Evolutionary conservation across 2,329 filamentous ascomycete genomes (phyloP), one percentile per base, ranked within the genome.

Genomic region (Colletotrichum liriopes): DNA sequence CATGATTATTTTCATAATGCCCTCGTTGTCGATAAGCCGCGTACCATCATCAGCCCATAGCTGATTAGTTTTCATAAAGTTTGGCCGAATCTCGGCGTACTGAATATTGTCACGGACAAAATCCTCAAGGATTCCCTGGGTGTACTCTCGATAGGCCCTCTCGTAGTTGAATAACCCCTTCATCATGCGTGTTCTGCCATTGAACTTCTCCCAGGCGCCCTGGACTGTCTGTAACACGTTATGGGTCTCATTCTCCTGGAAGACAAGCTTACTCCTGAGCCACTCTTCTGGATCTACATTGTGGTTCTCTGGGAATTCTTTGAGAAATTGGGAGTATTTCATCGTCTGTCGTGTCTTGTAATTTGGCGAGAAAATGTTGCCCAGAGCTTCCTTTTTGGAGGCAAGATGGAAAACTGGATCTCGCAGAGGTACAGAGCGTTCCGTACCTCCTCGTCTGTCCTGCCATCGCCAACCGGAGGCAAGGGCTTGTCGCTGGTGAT

Each of bases 111-210:
- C 91, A 6, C 83, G 77, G 26, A 90, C 86, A 78, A 93, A 90
- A 72, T 90, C 88, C 69, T 90, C 82, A 18, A 93, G 88, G 32
- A 89, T 90, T 4, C 82, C 78, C 11, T 84, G 82, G 3, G 91
- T 92, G 75, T 93, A 93, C 78, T 81, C 83, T 58, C 84, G 83
- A 77, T 91, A 93, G 5, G 90, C 90, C 4, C 83, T 85, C 77
- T 90, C 87, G 75, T 93, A 93, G 77, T 92, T 92, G 76, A 93
- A 87, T 0, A 93, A 83, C 0, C 92, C 92, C 77, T 93, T 93
- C 86, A 93, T 93, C 83, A 92, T 92, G 60, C 90, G 86, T 4
- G 92, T 93, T 5, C 91, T 86, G 59, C 88, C 86, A 74, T 93
- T 93, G 80, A 94, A 95, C 75, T 86, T 87, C 68, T 85, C 82